Conservation (phyloP, 768 basidiomycete species). For the Mycena crocata region DNA sequence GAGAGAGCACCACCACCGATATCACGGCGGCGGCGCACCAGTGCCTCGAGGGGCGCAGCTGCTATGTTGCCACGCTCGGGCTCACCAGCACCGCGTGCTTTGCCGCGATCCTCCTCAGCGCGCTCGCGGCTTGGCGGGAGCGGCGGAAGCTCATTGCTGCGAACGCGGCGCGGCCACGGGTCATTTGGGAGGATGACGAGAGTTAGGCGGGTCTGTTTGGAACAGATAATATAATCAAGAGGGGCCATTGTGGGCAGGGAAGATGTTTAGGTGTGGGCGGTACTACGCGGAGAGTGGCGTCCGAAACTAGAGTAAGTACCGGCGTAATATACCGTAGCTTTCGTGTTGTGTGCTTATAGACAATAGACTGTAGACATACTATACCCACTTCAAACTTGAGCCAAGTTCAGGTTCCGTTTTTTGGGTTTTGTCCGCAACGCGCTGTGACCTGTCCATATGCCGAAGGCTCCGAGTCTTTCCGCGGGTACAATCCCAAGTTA, state of each 20-base stretch:
- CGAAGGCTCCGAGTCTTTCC: too few relatives aligned
- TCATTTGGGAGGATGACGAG: conserved; percentile 38
- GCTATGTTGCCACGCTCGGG: conserved; percentile 43
- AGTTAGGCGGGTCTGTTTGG: neutral
- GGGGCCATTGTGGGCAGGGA: too few relatives aligned
- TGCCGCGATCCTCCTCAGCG: conserved; percentile 49
- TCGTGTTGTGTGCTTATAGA: neutral
- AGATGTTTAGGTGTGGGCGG: too few relatives aligned
- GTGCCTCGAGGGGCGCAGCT: conserved; percentile 55
- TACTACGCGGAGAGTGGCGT: neutral
- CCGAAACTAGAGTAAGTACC: neutral
- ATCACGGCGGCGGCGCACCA: conserved; percentile 43
- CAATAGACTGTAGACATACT: too few relatives aligned
- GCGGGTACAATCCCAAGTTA: too few relatives aligned
- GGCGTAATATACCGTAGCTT: conserved; percentile 6
- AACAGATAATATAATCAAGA: neutral
- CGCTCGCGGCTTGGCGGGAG: conserved; percentile 52
- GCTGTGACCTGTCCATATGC: too few relatives aligned
- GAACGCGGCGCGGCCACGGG: conserved; percentile 38
- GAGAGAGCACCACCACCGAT: conserved; percentile 24
- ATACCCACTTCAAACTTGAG: too few relatives aligned
- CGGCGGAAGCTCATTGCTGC: conserved; percentile 43
- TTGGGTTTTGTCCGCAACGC: too few relatives aligned
- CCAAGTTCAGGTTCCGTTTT: too few relatives aligned
- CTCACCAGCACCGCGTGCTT: conserved; percentile 51